Evolutionary conservation across 768 basidiomycete species (phyloP).

Genomic region (Tulasnella sp.): DNA sequence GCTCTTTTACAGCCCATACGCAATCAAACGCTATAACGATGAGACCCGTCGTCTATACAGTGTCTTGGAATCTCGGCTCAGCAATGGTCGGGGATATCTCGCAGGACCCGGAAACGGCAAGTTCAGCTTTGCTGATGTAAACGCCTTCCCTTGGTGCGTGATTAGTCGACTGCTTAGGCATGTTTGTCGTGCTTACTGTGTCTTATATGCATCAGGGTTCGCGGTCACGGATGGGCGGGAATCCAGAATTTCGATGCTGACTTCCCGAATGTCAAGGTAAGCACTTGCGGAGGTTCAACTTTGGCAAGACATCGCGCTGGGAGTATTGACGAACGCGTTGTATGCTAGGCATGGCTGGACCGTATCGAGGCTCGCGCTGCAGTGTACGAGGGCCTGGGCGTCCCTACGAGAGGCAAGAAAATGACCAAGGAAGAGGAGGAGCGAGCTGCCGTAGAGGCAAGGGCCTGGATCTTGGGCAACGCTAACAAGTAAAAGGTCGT

Average conservation of each 20-base stretch:
- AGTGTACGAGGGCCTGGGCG: conserved; percentile 25
- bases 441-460: conserved; percentile 19
- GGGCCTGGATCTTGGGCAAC: conserved; percentile 20
- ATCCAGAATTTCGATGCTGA: conserved; percentile 43
- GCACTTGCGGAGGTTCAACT: conserved; percentile 10
- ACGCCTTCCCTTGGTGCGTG: conserved; percentile 48
- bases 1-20: conserved; percentile 21
- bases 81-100: conserved; percentile 55
- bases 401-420: conserved; percentile 21
- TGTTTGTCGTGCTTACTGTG: background rate
- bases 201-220: conserved; percentile 39
- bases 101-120: conserved; percentile 63
- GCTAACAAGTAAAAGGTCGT: background rate
- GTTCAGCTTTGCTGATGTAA: conserved; percentile 62
- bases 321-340: background rate
- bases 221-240: conserved; percentile 33
- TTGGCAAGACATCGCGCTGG: background rate
- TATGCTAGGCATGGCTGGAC: conserved; percentile 31
- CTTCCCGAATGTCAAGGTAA: conserved; percentile 50
- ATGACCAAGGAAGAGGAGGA: conserved; percentile 25
- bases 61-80: conserved; percentile 73
- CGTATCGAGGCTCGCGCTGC: conserved; percentile 28
- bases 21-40: conserved; percentile 50
- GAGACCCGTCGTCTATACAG: conserved; percentile 75
- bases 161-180: background rate